Evolutionary conservation across 2,329 filamentous ascomycete species (phyloP), one percentile per base, ranked within the genome.

Genomic region (Epichloe scottii): DNA sequence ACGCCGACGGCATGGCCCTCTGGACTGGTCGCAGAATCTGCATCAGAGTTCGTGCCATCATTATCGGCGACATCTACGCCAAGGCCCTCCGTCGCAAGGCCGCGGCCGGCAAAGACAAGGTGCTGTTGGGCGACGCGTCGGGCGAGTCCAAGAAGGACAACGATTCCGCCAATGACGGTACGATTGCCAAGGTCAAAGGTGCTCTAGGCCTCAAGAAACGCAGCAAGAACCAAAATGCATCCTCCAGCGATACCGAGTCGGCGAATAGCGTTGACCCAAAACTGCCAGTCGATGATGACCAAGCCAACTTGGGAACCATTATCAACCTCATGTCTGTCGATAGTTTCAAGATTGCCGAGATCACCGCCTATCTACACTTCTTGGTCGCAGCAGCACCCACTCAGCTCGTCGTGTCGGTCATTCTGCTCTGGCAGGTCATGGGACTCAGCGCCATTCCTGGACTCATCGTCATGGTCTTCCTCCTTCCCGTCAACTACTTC

Each of bases 241-340:
- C 64, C 3, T 51, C 59, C 0, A 63, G 65, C 37, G 62, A 64
- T 15, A 58, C 68, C 4, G 66, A 69, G 59, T 61, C 62, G 21
- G 62, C 59, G 43, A 64, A 62, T 37, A 64, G 64, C 33, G 60
- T 67, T 40, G 66, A 66, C 50, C 66, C 65, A 50, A 66, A 71
- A 49, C 59, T 59, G 2, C 62, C 57, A 12, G 56, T 54, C 23
- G 58, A 70, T 17, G 84, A 89, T 55, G 78, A 85, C 52, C 89
- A 95, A 69, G 91, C 89, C 39, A 96, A 93, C 54, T 77, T 94
- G 48, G 93, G 94, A 55, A 95, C 93, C n/a, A 96, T 98, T 62
- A 98, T 98, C 72, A 98, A 97, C 67, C 75, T 98, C 57, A 98
- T 98, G 93, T 94, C 93, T 11, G 94, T 98, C 40, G 94, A 98